Base-by-base conservation (phyloP, 108 stramenopile genomes). In the Nitzschia sp. region DNA sequence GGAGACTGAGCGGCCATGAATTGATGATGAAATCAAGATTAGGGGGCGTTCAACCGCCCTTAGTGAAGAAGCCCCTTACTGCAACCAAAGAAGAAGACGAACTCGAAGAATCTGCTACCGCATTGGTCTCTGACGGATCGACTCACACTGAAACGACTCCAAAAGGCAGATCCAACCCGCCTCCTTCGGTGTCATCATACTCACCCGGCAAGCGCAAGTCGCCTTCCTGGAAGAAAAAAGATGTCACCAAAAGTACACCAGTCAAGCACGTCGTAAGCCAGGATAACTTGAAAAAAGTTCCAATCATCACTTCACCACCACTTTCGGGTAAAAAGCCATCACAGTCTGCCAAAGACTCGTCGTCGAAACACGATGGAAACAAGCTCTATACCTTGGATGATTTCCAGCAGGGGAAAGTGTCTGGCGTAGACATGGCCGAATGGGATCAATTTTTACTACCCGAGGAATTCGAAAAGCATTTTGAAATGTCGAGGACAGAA, bases 161-260 rank as follows among this genome's bases (percentile, higher is more conserved):
- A 41, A 41, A 13, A 41, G 38, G 13, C 13, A 13, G 38, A 11
- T 13, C 38, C 6, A 11, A 41, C 38, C 13, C 13, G 38, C 11
- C 38, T n/a, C n/a, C n/a, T n/a, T n/a, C n/a, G n/a, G n/a, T n/a
- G n/a, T n/a, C n/a, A n/a, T n/a, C 38, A 19, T 22, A 50, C 21
- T 61, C 60, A 26, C 60, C 60, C 1, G 60, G 60, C 41, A 61
- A 61, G 25, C 35, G 60, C 4, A 61, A 61, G 26, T 61, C 60
- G 17, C 60, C 60, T 2, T 61, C 60, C 21, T 61, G 60, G 60
- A 61, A 61, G 26, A 45, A 25, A 8, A 13, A 4, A 56, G 48
- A 50, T 5, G 21, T 22, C 21, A n/a, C 19, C 17, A 50, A 21
- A 19, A 4, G 5, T 50, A 21, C 19, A 5, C 48, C 48, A 21